Evolutionary conservation across 2,329 filamentous ascomycete species (phyloP).

Genomic region (Hypomyces rosellus): DNA sequence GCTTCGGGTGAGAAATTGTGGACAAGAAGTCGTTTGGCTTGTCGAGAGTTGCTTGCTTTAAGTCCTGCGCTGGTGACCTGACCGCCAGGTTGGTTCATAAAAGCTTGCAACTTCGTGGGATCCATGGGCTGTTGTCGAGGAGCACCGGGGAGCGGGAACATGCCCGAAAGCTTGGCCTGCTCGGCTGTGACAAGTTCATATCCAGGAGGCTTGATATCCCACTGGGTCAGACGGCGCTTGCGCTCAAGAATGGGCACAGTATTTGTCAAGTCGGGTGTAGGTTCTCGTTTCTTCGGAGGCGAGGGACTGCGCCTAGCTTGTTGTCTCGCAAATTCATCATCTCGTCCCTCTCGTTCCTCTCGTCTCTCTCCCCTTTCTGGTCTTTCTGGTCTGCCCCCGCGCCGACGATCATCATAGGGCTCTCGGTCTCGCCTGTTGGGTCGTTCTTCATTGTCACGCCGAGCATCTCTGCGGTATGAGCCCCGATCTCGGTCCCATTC

Average conservation of each 20-base stretch:
- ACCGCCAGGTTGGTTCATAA: constrained; percentile 83
- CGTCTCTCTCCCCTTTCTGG: not conserved
- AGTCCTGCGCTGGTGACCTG: constrained; percentile 68
- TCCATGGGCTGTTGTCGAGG: constrained; percentile 95
- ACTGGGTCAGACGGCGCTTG: constrained; percentile 91
- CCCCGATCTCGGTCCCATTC: constrained; percentile 70
- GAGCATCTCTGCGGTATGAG: constrained; percentile 52
- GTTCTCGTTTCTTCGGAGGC: constrained; percentile 84
- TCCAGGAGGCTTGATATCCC: constrained; percentile 97
- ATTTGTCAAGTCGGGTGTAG: constrained; percentile 89
- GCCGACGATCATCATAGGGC: constrained; percentile 42
- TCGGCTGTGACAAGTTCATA: constrained; percentile 98
- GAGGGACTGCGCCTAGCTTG: constrained; percentile 66
- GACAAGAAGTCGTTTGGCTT: constrained; percentile 85
- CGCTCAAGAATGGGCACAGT: constrained; percentile 75
- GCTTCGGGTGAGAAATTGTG: constrained; percentile 69
- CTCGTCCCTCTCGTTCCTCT: constrained; percentile 15
- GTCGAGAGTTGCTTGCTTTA: constrained; percentile 86
- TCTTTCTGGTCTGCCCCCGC: constrained; percentile 40
- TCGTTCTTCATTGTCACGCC: constrained; percentile 60
- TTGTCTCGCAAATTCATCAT: constrained; percentile 34
- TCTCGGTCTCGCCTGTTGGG: constrained; percentile 54
- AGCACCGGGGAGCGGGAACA: constrained; percentile 96
- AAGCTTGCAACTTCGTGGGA: constrained; percentile 84
- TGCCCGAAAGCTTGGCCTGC: constrained; percentile 95